Conservation (phyloP, 495 filamentous ascomycete species). For the Penicillium malachiteum region DNA sequence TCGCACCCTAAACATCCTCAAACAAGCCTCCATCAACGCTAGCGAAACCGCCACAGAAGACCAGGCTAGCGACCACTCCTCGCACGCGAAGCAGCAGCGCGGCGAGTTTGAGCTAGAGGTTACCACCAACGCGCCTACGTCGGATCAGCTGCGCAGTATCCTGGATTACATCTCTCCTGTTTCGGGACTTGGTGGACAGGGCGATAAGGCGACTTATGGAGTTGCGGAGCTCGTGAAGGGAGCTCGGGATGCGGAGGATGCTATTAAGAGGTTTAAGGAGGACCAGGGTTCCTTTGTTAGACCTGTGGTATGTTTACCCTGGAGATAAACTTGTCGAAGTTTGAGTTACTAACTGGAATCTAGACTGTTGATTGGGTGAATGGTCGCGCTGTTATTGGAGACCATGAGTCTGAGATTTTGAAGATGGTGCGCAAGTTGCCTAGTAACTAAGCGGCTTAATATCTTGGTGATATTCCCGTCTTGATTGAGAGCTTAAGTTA, state of each 20-base stretch:
- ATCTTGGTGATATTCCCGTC: background rate
- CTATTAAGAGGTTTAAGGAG: slow-evolving; percentile 67
- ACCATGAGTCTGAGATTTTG: slow-evolving; percentile 80
- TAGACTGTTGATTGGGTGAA: slow-evolving; percentile 93
- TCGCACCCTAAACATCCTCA: slow-evolving; percentile 68
- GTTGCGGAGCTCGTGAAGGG: slow-evolving; percentile 63
- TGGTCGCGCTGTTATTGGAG: slow-evolving; percentile 73
- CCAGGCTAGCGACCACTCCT: slow-evolving; percentile 60
- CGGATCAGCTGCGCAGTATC: slow-evolving; percentile 82
- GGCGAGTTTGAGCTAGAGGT: slow-evolving; percentile 83
- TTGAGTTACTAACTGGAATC: slow-evolving; percentile 13
- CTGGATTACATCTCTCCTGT: slow-evolving; percentile 74
- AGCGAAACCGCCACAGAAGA: slow-evolving; percentile 59
- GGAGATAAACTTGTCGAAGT: slow-evolving; percentile 1
- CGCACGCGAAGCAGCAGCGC: slow-evolving; percentile 53
- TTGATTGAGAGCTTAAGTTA: background rate
- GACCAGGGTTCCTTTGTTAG: slow-evolving; percentile 60
- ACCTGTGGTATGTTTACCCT: slow-evolving; percentile 63
- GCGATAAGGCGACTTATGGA: slow-evolving; percentile 27
- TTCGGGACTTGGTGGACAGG: slow-evolving; percentile 33
- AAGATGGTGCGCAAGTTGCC: slow-evolving; percentile 63
- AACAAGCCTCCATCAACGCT: slow-evolving; percentile 67
- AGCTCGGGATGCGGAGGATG: slow-evolving; percentile 69
- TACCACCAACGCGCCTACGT: slow-evolving; percentile 74
- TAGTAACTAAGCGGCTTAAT: slow-evolving; percentile 14